These are phyloP conservation scores for Beauveria sp. DNA, from an alignment of 2,329 filamentous ascomycete genomes.

Conservation along the genomic window DNA sequence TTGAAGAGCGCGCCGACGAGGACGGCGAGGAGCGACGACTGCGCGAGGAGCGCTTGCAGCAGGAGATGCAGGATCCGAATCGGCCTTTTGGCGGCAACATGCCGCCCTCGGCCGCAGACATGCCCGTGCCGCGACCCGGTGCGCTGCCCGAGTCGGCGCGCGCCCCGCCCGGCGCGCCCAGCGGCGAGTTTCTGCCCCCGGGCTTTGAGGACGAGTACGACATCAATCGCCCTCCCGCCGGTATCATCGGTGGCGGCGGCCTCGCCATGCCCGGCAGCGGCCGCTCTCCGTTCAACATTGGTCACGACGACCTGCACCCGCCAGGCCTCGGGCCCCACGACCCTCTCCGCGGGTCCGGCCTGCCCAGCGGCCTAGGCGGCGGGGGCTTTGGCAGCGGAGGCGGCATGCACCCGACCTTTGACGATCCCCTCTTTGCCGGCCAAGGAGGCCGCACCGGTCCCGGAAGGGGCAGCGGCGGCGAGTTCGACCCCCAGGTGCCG, in stretches of 20 bases:
- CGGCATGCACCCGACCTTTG: slow-evolving; percentile 95
- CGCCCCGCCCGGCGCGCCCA: slow-evolving; percentile 51
- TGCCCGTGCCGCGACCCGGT: slow-evolving; percentile 58
- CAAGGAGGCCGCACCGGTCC: slow-evolving; percentile 35
- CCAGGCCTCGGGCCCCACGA: slow-evolving; percentile 79
- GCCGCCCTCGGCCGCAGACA: slow-evolving; percentile 46
- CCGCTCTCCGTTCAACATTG: slow-evolving; percentile 60
- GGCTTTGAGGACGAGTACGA: slow-evolving; percentile 93
- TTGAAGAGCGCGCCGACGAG: slow-evolving; percentile 38
- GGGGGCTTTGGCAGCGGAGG: slow-evolving; percentile 40
- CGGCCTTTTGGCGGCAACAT: slow-evolving; percentile 21
- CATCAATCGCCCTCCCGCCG: slow-evolving; percentile 53
- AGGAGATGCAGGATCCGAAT: slow-evolving; percentile 29
- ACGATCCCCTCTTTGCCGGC: slow-evolving; percentile 76
- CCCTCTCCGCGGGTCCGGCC: slow-evolving; percentile 60
- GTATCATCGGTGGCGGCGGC: slow-evolving; percentile 16
- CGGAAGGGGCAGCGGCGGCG: slow-evolving; percentile 30
- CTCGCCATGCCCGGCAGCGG: slow-evolving; percentile 29
- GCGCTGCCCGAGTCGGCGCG: slow-evolving; percentile 52
- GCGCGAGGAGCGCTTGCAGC: slow-evolving; percentile 31
- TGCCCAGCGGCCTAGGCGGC: slow-evolving; percentile 34
- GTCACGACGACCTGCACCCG: slow-evolving; percentile 82
- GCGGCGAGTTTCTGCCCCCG: slow-evolving; percentile 72
- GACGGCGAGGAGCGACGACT: slow-evolving; percentile 33
- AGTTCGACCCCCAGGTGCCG: slow-evolving; percentile 61